phyloP scores from a whole-genome alignment of 139 green algal genomes.

The Closterium sp. region DNA sequence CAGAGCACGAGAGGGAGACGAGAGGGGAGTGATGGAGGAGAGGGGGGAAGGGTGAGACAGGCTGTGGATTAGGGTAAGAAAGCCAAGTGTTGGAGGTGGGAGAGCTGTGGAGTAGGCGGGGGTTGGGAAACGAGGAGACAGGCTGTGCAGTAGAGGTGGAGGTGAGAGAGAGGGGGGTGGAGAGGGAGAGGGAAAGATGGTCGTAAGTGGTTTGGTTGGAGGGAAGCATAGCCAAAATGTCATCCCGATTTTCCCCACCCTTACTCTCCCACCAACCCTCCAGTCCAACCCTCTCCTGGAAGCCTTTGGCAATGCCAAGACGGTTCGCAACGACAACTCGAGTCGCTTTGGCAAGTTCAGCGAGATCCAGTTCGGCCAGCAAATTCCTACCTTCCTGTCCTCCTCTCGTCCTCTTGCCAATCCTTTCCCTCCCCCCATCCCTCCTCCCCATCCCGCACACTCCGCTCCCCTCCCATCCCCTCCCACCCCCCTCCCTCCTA shows the following conservation, averaged over 20 bases:
- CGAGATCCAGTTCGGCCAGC: constrained; percentile 93
- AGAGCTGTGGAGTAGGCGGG: too few relatives aligned
- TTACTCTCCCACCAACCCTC: background rate
- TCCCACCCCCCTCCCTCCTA: too few relatives aligned
- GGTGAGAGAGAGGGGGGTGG: too few relatives aligned
- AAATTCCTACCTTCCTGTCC: background rate
- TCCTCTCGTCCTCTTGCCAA: background rate
- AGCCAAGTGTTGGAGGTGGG: constrained; percentile 46
- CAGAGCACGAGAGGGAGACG: background rate
- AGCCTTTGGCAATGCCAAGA: constrained; percentile 58
- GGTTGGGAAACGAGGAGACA: background rate
- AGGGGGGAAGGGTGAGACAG: background rate
- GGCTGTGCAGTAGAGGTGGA: too few relatives aligned
- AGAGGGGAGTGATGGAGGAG: too few relatives aligned
- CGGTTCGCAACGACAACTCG: constrained; percentile 55
- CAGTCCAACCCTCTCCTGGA: constrained; percentile 54
- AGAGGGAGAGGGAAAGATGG: too few relatives aligned
- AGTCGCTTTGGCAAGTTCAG: constrained; percentile 97
- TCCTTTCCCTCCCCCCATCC: too few relatives aligned
- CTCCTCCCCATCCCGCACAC: too few relatives aligned
- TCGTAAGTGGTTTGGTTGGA: too few relatives aligned
- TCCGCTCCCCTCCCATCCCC: too few relatives aligned
- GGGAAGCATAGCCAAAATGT: too few relatives aligned
- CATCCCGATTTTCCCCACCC: too few relatives aligned
- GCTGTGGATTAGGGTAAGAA: constrained; percentile 15